Conservation (phyloP, 345 rosid species). For the Salix koriyanagi region DNA sequence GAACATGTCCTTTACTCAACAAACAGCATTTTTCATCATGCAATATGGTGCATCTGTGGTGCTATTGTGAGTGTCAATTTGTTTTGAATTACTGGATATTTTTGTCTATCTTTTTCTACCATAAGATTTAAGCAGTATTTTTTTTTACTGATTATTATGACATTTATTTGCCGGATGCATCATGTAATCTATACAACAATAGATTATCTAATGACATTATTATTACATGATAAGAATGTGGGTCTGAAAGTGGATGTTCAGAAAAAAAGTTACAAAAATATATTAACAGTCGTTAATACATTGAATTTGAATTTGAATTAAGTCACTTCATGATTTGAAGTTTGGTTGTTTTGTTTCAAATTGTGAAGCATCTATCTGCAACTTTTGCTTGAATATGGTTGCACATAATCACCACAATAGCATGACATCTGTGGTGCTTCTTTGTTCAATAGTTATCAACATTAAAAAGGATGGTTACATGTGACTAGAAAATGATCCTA, state of each 20-base stretch:
- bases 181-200: neutral
- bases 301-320: too few relatives aligned
- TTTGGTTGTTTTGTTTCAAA: neutral
- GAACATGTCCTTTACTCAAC: neutral
- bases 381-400: neutral
- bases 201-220: neutral
- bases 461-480: neutral
- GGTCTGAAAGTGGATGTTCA: neutral
- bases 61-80: neutral
- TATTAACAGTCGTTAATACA: neutral
- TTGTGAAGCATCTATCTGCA: neutral
- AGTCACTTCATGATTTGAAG: neutral
- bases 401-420: neutral
- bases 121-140: neutral
- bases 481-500: neutral
- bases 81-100: neutral
- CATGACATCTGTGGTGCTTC: neutral
- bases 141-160: neutral
- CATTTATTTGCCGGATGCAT: neutral
- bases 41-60: neutral
- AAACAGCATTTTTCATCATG: neutral
- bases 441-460: neutral
- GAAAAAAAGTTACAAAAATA: neutral
- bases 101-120: neutral
- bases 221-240: neutral